Evolutionary conservation across 768 basidiomycete species (phyloP).

Genomic region (Tubosaeta sp.): DNA sequence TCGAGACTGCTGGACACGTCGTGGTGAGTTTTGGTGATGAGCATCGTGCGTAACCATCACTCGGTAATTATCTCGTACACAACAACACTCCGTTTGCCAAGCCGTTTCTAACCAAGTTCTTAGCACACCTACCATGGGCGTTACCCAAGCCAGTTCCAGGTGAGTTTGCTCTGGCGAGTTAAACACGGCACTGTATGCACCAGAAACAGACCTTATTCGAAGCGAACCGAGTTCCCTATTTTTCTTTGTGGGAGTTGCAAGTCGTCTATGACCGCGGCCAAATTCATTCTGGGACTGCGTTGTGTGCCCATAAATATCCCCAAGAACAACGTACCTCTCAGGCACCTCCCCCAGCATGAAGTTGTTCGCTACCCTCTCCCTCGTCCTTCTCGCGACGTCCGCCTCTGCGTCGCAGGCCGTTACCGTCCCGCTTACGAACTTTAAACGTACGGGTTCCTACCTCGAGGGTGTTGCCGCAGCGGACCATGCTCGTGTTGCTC

Average conservation of each 20-base stretch:
- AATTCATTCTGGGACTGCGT: neutral
- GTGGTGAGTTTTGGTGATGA: conserved; percentile 74
- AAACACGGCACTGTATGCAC: too few relatives aligned
- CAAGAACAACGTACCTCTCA: neutral
- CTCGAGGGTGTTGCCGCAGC: conserved; percentile 9
- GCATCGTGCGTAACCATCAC: conserved; percentile 45
- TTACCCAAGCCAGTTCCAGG: too few relatives aligned
- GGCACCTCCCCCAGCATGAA: neutral
- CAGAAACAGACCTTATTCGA: too few relatives aligned
- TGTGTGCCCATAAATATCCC: neutral
- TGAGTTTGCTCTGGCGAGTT: too few relatives aligned
- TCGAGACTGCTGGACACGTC: conserved; percentile 73
- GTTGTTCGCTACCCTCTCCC: conserved; percentile 1
- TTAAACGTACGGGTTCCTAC: conserved; percentile 4
- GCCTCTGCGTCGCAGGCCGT: conserved; percentile 1
- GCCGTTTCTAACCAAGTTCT: too few relatives aligned
- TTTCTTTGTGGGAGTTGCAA: neutral
- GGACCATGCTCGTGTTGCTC: conserved; percentile 9
- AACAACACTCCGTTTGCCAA: neutral
- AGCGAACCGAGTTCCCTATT: too few relatives aligned
- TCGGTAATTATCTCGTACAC: neutral
- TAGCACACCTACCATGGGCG: too few relatives aligned
- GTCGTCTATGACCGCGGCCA: too few relatives aligned
- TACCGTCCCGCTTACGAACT: conserved; percentile 4
- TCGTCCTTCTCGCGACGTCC: conserved; percentile 1